A percentile compares a stretch with the other conserved stretches of the same genome.
Conservation (phyloP, 768 basidiomycete genomes). For the Pholiota conissans region DNA sequence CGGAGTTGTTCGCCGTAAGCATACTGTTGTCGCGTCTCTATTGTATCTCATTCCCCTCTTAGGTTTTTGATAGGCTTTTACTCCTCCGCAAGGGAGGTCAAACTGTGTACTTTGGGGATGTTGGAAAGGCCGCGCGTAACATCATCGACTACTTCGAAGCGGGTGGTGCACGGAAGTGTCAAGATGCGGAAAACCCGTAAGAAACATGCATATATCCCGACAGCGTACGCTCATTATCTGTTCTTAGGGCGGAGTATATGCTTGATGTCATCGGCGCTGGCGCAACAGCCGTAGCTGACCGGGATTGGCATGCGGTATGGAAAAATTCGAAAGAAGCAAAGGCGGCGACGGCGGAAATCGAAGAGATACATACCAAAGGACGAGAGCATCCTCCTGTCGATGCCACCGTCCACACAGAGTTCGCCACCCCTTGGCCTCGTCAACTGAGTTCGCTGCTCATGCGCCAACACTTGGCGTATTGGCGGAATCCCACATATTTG, state of each 20-base stretch:
- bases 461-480: slow-evolving; percentile 47
- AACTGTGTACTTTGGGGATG: slow-evolving; percentile 72
- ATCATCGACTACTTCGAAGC: slow-evolving; percentile 77
- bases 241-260: slow-evolving; percentile 57
- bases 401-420: slow-evolving; percentile 39
- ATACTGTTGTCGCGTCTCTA: neutral
- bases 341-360: slow-evolving; percentile 38
- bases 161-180: slow-evolving; percentile 66
- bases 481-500: slow-evolving; percentile 63
- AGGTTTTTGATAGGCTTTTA: slow-evolving; percentile 76
- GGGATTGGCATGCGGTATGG: slow-evolving; percentile 61
- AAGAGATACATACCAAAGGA: slow-evolving; percentile 53
- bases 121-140: slow-evolving; percentile 60
- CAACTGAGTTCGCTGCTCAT: slow-evolving; percentile 43
- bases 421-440: slow-evolving; percentile 53
- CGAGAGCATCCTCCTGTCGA: slow-evolving; percentile 37
- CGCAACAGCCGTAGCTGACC: slow-evolving; percentile 49
- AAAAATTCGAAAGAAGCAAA: slow-evolving; percentile 34
- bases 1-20: slow-evolving; percentile 72
- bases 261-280: slow-evolving; percentile 77
- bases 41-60: neutral
- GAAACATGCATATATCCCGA: slow-evolving; percentile 9
- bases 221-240: slow-evolving; percentile 8
- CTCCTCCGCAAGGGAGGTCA: slow-evolving; percentile 78
- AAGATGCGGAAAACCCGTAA: slow-evolving; percentile 72